Base-by-base conservation (phyloP, 2,329 filamentous ascomycete species). In the Aspergillus fumigatiaffinis region DNA sequence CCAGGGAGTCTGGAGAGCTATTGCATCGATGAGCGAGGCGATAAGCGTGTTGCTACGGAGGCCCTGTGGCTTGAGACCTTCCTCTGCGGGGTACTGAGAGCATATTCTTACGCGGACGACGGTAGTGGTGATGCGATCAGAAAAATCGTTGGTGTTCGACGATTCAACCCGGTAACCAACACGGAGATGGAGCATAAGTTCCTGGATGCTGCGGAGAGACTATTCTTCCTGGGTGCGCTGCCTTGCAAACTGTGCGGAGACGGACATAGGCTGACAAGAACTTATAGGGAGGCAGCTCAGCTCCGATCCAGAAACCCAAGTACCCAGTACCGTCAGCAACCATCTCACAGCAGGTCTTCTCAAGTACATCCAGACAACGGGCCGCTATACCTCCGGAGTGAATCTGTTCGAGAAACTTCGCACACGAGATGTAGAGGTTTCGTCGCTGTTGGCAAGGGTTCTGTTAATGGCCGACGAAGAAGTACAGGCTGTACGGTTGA, bases 161-260 rank as follows among this genome's bases (percentile, higher is more conserved):
- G 94, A 61, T 97, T 99, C 82, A 99, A 99, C 71, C 94, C 94
- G 1, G 91, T 99, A 60, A 97, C 92, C 50, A 97, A 90, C 74
- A 97, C 94, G n/a, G 94, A 99, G 74, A 92, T 91, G 59, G 94
- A 99, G 76, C 94, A 99, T 72, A 91, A 91, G 63, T 99, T 99
- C 72, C 80, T 99, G 46, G 90, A 96, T 68, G 91, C 94, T 21
- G 94, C 94, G 10, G 94, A 99, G 76, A 89, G 90, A 68, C 82
- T 99, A 32, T 99, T 99, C 77, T 97, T 97, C 78, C 86, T 90
- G 76, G 93, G 92, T 91, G 66, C 58, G 64, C 23, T 38, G 20
- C n/a, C 56, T 12, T 35, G 4, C 20, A 3, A 12, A 17, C 2
- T 14, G 12, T 35, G 4, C 12, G 7, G n/a, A 28, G 7, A 6